Percentiles rank a stretch among this genome's conserved stretches.
Evolutionary conservation across 73 alveolate species (phyloP).

Genomic region (Paraurostyla sp.): DNA sequence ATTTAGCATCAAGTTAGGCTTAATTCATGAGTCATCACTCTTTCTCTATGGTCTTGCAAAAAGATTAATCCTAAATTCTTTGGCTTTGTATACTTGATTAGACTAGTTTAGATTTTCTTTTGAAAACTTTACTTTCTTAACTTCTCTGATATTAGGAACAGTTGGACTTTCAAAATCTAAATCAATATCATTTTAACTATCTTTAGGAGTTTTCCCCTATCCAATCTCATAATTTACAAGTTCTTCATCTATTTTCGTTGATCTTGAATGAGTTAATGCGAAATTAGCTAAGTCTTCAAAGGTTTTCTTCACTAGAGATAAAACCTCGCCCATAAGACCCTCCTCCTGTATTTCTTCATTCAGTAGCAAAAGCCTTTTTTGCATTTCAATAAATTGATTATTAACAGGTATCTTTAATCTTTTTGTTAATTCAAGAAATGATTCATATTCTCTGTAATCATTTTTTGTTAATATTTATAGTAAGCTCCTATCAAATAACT

Average conservation of each 20-base stretch:
- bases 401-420: conserved; percentile 10
- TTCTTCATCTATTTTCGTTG: not conserved
- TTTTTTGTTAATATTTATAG: not conserved
- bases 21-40: not conserved
- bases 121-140: not conserved
- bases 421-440: conserved; percentile 10
- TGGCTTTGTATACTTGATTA: conserved; percentile 10
- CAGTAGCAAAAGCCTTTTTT: conserved; percentile 5
- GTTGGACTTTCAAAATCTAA: not conserved
- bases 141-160: not conserved
- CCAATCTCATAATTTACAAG: not conserved
- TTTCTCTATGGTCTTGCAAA: not conserved
- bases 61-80: conserved; percentile 24
- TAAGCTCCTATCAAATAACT: not conserved
- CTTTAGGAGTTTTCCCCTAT: not conserved
- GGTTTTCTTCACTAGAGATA: conserved; percentile 24
- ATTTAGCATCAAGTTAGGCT: conserved; percentile 41
- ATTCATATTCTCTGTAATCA: conserved; percentile 45
- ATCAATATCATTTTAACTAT: not conserved
- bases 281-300: conserved; percentile 45
- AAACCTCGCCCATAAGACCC: conserved; percentile 33
- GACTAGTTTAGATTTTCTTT: not conserved
- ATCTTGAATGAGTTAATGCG: not conserved
- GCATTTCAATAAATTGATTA: conserved; percentile 18
- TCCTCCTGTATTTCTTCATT: conserved; percentile 14